Evolutionary conservation across 768 basidiomycete genomes (phyloP).

Genomic region (Cystofilobasidium ferigula): DNA sequence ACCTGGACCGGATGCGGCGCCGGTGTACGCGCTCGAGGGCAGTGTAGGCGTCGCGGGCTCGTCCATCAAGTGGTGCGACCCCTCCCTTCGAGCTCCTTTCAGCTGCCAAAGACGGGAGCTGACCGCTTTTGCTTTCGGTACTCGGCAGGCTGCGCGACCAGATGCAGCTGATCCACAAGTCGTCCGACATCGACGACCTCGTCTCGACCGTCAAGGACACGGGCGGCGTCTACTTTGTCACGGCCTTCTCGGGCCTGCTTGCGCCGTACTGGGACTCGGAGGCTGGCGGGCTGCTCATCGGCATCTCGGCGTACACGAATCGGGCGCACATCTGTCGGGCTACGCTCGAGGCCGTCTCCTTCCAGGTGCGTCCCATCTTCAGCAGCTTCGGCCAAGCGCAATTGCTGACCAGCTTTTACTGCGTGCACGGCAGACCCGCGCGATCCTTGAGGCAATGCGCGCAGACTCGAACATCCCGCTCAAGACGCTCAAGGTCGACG

Average conservation of each 20-base stretch:
- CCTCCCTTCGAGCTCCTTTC: not conserved
- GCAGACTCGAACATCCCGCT: conserved; percentile 61
- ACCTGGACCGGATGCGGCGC: conserved; percentile 61
- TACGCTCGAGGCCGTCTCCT: conserved; percentile 89
- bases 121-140: not conserved
- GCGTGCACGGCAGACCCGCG: conserved; percentile 58
- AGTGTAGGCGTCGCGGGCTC: conserved; percentile 91
- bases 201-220: conserved; percentile 65
- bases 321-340: conserved; percentile 80
- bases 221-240: conserved; percentile 52
- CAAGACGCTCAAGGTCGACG: conserved; percentile 84
- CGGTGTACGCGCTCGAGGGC: conserved; percentile 89
- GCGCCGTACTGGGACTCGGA: conserved; percentile 90
- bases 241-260: conserved; percentile 76
- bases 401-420: not conserved
- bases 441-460: conserved; percentile 90
- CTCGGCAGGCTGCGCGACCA: conserved; percentile 67
- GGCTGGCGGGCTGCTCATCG: conserved; percentile 76
- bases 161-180: conserved; percentile 66
- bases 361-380: conserved; percentile 34
- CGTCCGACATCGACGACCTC: conserved; percentile 72
- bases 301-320: conserved; percentile 64
- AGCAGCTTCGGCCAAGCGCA: not conserved
- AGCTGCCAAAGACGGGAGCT: too few relatives aligned
- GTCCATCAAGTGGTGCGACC: conserved; percentile 69